Base-by-base conservation (phyloP, 116 monocot genomes). In the Dioscorea cayenensis region DNA sequence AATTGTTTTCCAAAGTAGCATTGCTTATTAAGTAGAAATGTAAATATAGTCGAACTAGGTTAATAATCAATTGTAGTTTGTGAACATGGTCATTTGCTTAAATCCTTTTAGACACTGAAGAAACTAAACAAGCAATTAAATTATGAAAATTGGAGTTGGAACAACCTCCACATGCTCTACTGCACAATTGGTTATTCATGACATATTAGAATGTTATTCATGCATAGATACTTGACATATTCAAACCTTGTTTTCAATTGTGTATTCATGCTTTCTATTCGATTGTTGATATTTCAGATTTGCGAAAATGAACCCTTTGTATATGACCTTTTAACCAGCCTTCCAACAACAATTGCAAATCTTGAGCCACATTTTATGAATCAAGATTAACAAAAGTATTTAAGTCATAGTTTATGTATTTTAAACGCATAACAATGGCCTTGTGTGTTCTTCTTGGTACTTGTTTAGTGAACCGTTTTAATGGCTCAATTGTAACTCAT, bases 291-390 rank as follows among this genome's bases (percentile, higher is more conserved):
- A 22, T 73, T 71, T 43, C 71, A 99, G 99, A 83, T 99, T 21
- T 91, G 94, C 1, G 99, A 99, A 62, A 93, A 87, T 67, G 94
- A 94, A 52, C 99, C 94, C 23, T 99, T 99, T 78, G 79, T 99
- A 13, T 93, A 89, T 51, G 99, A 99, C 70, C 91, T 99, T 51
- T 70, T 99, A 22, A 66, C 86, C 28, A 84, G 72, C 69, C 87
- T 99, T 72, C 77, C 89, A 36, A 75, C 51, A 28, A 99, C 82
- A 62, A 79, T 94, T 70, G 82, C 83, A 70, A 94, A 93, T 79
- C 85, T 99, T 66, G 94, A 99, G 75, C 94, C 90, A 82, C 99
- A 22, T 99, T 99, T 66, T 99, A 99, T 78, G 99, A 99, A 88
- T 81, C 99, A 61, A 94, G 93, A 90, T 58, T 16, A 52, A 13